These are phyloP conservation scores for Lentinula sp. DNA, from an alignment of 768 basidiomycete genomes.

Conservation along the genomic window DNA sequence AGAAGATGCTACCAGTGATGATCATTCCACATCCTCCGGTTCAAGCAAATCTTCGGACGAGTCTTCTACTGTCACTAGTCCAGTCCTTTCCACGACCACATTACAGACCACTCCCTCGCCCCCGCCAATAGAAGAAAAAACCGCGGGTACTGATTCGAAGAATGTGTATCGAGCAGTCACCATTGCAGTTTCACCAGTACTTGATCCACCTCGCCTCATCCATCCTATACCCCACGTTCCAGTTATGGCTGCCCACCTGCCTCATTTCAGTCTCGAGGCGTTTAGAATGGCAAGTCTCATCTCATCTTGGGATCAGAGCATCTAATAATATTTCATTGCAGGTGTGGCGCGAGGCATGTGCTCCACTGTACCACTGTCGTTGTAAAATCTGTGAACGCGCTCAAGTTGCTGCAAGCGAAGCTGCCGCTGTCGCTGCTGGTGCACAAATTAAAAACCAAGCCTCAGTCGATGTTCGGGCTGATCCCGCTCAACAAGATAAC, in stretches of 20 bases:
- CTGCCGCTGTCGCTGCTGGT: slow-evolving; percentile 17
- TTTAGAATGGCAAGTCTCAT: slow-evolving; percentile 43
- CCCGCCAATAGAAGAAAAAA: slow-evolving; percentile 41
- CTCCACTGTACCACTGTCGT: slow-evolving; percentile 64
- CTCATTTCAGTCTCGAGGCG: slow-evolving; percentile 52
- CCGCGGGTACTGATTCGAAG: slow-evolving; percentile 21
- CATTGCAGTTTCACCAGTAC: slow-evolving; percentile 49
- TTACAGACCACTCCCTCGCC: slow-evolving; percentile 77
- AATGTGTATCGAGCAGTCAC: slow-evolving; percentile 17
- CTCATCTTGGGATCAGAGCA: background rate
- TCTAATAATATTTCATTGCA: slow-evolving; percentile 18
- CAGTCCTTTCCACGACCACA: slow-evolving; percentile 68
- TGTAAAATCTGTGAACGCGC: slow-evolving; percentile 74
- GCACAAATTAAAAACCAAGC: background rate
- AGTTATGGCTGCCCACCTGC: slow-evolving; percentile 45
- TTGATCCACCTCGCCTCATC: slow-evolving; percentile 54
- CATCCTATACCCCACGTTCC: slow-evolving; percentile 69
- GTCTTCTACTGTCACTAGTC: slow-evolving; percentile 43
- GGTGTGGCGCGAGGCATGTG: slow-evolving; percentile 73
- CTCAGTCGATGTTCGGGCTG: background rate
- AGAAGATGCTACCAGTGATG: slow-evolving; percentile 1
- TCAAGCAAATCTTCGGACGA: slow-evolving; percentile 3
- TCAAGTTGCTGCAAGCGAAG: slow-evolving; percentile 42
- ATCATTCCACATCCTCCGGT: background rate
- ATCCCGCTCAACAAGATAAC: background rate